These are phyloP conservation scores for Coniferiporia weirii DNA, from an alignment of 1,284 basidiomycete species.

Conservation along the genomic window DNA sequence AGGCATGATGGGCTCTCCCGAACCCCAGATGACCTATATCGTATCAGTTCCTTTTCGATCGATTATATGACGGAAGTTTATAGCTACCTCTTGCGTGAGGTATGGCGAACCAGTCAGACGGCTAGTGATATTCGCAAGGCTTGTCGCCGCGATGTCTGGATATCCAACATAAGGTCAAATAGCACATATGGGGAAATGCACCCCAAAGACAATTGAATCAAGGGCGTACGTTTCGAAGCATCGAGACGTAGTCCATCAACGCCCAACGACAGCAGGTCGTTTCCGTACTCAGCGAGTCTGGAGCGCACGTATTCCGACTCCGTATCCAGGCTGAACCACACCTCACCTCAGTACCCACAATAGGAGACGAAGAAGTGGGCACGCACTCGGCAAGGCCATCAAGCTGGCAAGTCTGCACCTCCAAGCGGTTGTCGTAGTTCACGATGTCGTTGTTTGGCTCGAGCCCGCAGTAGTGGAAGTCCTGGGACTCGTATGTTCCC, in stretches of 20 bases:
- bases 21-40: conserved; percentile 41
- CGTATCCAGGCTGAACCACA: conserved; percentile 43
- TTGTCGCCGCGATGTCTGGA: conserved; percentile 47
- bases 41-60: neutral
- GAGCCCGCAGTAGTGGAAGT: conserved; percentile 63
- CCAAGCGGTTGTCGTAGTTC: conserved; percentile 44
- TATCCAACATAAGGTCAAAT: neutral
- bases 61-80: neutral
- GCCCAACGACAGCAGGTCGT: conserved; percentile 57
- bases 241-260: conserved; percentile 63
- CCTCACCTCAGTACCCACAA: neutral
- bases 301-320: conserved; percentile 54
- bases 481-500: conserved; percentile 27
- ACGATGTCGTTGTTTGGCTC: conserved; percentile 49
- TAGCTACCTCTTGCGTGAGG: conserved; percentile 52
- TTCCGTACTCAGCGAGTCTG: conserved; percentile 50
- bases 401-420: conserved; percentile 61
- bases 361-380: neutral
- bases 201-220: conserved; percentile 15
- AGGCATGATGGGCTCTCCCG: conserved; percentile 48
- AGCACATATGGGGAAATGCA: neutral
- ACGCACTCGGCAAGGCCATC: conserved; percentile 53
- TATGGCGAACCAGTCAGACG: conserved; percentile 40
- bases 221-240: conserved; percentile 52
- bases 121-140: conserved; percentile 49